Percentiles rank a stretch among this genome's conserved stretches.
Evolutionary conservation across 1,284 basidiomycete species (phyloP).

Genomic region (Heterobasidion irregulare): DNA sequence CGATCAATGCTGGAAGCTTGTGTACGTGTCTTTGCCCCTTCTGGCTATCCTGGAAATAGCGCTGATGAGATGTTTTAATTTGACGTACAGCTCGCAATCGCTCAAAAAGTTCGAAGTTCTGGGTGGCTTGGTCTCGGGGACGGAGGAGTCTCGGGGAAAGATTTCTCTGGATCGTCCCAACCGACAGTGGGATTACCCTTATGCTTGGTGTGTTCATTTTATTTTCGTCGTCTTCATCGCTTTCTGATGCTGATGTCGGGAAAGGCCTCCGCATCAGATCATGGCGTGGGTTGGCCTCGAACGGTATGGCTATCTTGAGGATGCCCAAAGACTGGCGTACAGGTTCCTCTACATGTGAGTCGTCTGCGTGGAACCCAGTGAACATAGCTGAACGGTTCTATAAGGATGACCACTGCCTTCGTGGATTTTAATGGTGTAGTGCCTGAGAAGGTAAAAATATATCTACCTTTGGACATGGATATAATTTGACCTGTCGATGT

Average conservation of each 20-base stretch:
- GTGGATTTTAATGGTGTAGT: slow-evolving; percentile 97
- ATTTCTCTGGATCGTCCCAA: slow-evolving; percentile 96
- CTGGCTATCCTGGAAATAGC: background rate
- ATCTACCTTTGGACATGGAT: background rate
- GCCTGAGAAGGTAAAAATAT: slow-evolving; percentile 74
- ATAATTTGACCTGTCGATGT: slow-evolving; percentile 5
- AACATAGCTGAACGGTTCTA: background rate
- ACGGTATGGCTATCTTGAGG: slow-evolving; percentile 91
- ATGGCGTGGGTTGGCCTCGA: slow-evolving; percentile 97
- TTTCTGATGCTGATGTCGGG: slow-evolving; percentile 10
- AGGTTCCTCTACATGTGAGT: slow-evolving; percentile 92
- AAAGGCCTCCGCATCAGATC: slow-evolving; percentile 93
- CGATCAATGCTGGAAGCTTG: slow-evolving; percentile 87
- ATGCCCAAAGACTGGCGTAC: slow-evolving; percentile 90
- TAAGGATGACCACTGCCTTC: slow-evolving; percentile 85
- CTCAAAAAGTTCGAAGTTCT: slow-evolving; percentile 94
- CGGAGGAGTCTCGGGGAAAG: slow-evolving; percentile 92
- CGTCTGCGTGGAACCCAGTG: slow-evolving; percentile 1
- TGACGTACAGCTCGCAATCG: slow-evolving; percentile 56
- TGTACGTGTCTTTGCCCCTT: slow-evolving; percentile 44
- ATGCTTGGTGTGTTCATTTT: slow-evolving; percentile 19
- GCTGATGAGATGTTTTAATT: slow-evolving; percentile 8
- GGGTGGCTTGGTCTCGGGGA: slow-evolving; percentile 94
- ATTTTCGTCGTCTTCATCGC: slow-evolving; percentile 1
- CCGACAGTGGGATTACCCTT: slow-evolving; percentile 96